These are phyloP conservation scores for Saprolegnia parasitica DNA, from an alignment of 352 stramenopile genomes.

Conservation along the genomic window DNA sequence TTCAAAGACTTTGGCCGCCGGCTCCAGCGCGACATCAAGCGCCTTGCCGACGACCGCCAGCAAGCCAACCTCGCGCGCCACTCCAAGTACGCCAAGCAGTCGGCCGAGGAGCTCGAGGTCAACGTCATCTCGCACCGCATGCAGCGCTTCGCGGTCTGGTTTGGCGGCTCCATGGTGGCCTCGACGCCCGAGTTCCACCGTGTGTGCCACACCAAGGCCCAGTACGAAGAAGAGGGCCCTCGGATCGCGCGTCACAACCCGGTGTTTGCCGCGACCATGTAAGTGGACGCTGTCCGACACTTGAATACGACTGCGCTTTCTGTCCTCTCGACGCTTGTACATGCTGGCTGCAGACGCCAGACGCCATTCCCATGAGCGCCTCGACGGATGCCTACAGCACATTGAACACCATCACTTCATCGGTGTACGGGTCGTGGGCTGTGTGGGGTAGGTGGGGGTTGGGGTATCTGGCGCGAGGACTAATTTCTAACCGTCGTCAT, in stretches of 20 bases:
- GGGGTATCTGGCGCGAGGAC: no score
- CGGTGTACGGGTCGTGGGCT: no score
- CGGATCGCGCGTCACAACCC: slow-evolving; percentile 93
- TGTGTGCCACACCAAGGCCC: slow-evolving; percentile 94
- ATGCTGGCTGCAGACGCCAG: no score
- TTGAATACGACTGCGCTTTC: neutral
- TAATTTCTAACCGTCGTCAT: no score
- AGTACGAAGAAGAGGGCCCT: slow-evolving; percentile 95
- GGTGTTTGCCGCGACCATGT: slow-evolving; percentile 93
- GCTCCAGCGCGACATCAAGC: slow-evolving; percentile 93
- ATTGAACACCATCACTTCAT: no score
- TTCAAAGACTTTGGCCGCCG: slow-evolving; percentile 95
- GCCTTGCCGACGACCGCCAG: slow-evolving; percentile 86
- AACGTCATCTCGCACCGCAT: slow-evolving; percentile 94
- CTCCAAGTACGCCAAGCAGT: slow-evolving; percentile 56
- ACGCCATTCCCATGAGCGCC: no score
- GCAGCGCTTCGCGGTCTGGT: slow-evolving; percentile 94
- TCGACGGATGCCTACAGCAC: no score
- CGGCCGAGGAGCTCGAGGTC: slow-evolving; percentile 82
- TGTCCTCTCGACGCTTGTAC: neutral
- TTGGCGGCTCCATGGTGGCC: slow-evolving; percentile 91
- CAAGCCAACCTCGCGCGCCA: slow-evolving; percentile 79
- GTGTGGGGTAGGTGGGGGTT: no score
- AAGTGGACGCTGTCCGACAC: slow-evolving; percentile 29
- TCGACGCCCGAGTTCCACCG: slow-evolving; percentile 93